Conservation (phyloP, 2,329 filamentous ascomycete genomes). For the Aphanoascus verrucosus region DNA sequence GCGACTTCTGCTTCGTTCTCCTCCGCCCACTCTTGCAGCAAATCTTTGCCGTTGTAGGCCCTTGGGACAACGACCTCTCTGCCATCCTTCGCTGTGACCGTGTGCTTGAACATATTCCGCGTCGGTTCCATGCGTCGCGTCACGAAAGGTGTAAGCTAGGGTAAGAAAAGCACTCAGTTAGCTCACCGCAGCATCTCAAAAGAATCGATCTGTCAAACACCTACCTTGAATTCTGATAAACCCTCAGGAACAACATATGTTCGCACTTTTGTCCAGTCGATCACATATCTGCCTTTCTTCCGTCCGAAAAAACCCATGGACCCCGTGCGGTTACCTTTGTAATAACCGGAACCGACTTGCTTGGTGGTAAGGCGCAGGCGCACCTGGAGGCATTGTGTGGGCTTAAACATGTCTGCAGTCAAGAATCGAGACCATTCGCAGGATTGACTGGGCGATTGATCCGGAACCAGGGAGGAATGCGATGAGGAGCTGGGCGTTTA, state of each 20-base stretch:
- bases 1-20: conserved; percentile 28
- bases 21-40: conserved; percentile 31
- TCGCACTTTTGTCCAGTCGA: conserved; percentile 80
- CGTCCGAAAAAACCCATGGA: conserved; percentile 71
- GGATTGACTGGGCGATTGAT: not conserved
- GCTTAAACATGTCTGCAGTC: conserved; percentile 32
- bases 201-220: not conserved
- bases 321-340: conserved; percentile 89
- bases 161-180: conserved; percentile 8
- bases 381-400: conserved; percentile 47
- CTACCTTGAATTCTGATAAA: conserved; percentile 61
- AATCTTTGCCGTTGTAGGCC: conserved; percentile 28
- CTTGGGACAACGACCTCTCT: conserved; percentile 13
- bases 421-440: not conserved
- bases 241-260: conserved; percentile 72
- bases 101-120: conserved; percentile 26
- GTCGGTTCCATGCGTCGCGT: conserved; percentile 34
- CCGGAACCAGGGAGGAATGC: not conserved
- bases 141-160: conserved; percentile 38
- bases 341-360: conserved; percentile 84
- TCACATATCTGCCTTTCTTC: conserved; percentile 48
- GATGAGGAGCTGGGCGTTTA: not conserved
- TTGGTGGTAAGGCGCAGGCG: conserved; percentile 84
- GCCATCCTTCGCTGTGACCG: conserved; percentile 18
- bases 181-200: conserved; percentile 1